Percentiles rank a stretch among this genome's conserved stretches.
Evolutionary conservation across 192 early-diverging fungal species (phyloP).

Genomic region (Rhizoclosmatium sp.): DNA sequence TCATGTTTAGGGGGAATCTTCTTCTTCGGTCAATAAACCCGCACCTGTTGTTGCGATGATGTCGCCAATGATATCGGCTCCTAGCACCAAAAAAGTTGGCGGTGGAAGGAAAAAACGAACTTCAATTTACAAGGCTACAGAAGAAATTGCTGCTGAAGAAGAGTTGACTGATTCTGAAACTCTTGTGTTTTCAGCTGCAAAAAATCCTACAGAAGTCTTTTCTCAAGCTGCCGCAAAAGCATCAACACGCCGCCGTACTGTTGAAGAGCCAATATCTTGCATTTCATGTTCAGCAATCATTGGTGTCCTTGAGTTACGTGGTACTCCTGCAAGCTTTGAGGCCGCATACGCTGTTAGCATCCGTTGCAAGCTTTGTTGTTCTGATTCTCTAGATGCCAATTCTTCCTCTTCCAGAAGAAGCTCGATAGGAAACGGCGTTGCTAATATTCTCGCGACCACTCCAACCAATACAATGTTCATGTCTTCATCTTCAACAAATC

Average conservation of each 20-base stretch:
- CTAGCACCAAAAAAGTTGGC: slow-evolving; percentile 12
- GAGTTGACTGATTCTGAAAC: not conserved
- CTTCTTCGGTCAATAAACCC: not conserved
- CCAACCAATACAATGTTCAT: not conserved
- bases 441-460: not conserved
- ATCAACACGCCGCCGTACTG: slow-evolving; percentile 31
- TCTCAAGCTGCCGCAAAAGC: slow-evolving; percentile 41
- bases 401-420: not conserved
- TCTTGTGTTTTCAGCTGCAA: slow-evolving; percentile 5
- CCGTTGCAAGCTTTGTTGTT: slow-evolving; percentile 21
- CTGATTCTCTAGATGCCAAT: not conserved
- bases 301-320: slow-evolving; percentile 36
- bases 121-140: not conserved
- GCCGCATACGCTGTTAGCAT: slow-evolving; percentile 17
- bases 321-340: slow-evolving; percentile 34
- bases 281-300: slow-evolving; percentile 18
- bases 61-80: slow-evolving; percentile 10
- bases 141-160: not conserved
- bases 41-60: slow-evolving; percentile 17
- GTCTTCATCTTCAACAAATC: slow-evolving; percentile 15
- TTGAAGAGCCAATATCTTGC: slow-evolving; percentile 37
- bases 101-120: slow-evolving; percentile 16
- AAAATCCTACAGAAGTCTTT: slow-evolving; percentile 24
- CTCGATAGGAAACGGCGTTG: not conserved
- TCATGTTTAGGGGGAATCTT: too few relatives aligned